phyloP scores from a whole-genome alignment of 371 early-diverging fungal genomes.

The Saksenaea oblongispora region DNA sequence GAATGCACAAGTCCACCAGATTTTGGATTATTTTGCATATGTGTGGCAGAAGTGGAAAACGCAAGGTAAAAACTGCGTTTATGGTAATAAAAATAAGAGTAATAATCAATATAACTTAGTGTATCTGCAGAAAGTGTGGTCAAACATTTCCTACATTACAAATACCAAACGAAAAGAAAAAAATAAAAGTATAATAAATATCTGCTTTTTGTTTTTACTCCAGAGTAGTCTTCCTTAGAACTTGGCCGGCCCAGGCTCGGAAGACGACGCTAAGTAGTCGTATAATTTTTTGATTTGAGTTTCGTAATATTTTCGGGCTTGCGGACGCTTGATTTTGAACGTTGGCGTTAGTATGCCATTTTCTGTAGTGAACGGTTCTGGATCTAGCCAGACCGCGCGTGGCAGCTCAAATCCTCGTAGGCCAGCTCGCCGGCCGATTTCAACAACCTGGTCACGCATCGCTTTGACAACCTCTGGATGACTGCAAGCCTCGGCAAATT shows the following conservation, averaged over 20 bases:
- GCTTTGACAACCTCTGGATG: conserved; percentile 57
- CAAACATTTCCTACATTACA: background rate
- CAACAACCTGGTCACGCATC: conserved; percentile 62
- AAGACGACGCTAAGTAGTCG: conserved; percentile 13
- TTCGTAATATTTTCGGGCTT: conserved; percentile 69
- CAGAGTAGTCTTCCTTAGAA: background rate
- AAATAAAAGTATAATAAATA: background rate
- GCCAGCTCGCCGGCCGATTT: conserved; percentile 57
- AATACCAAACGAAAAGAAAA: conserved; percentile 1
- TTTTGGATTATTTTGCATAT: background rate
- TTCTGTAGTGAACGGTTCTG: conserved; percentile 58
- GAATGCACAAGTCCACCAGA: background rate
- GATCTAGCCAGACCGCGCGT: conserved; percentile 54
- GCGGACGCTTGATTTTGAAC: conserved; percentile 78
- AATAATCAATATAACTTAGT: background rate
- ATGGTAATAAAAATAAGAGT: no score
- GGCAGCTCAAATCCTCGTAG: conserved; percentile 61
- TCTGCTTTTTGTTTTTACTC: conserved; percentile 4
- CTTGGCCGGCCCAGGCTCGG: conserved; percentile 20
- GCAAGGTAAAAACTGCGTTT: background rate
- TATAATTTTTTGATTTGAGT: conserved; percentile 67
- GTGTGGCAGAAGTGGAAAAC: background rate
- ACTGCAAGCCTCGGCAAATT: conserved; percentile 51
- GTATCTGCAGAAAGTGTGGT: background rate
- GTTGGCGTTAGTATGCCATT: conserved; percentile 66